A percentile compares a stretch with the other conserved stretches of the same genome.
Evolutionary conservation across 306 rosid genomes (phyloP).

Genomic region (Glycine soja): DNA sequence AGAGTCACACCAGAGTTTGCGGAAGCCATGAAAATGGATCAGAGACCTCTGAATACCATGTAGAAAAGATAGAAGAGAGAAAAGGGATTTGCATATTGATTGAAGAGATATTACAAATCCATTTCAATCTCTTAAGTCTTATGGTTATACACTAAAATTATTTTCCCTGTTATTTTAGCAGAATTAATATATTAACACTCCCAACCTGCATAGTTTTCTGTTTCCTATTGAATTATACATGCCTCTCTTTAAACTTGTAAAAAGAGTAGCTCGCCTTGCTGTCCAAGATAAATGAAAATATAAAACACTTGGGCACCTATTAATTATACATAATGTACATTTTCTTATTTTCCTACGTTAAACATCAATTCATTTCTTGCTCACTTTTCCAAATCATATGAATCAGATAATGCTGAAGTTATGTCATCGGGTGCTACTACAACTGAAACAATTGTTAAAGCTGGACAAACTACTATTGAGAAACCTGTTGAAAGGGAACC

Average conservation of each 20-base stretch:
- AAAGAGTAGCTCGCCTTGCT: background rate
- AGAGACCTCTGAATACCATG: too few relatives aligned
- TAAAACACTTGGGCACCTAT: background rate
- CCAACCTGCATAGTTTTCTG: slow-evolving; percentile 21
- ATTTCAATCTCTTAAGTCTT: background rate
- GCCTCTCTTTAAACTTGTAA: slow-evolving; percentile 16
- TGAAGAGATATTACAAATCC: too few relatives aligned
- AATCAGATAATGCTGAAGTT: slow-evolving; percentile 40
- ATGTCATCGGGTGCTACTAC: slow-evolving; percentile 29
- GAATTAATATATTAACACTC: too few relatives aligned
- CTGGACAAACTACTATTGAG: slow-evolving; percentile 29
- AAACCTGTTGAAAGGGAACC: slow-evolving; percentile 34
- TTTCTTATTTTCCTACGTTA: background rate
- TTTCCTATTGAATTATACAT: slow-evolving; percentile 20
- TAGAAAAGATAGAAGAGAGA: too few relatives aligned
- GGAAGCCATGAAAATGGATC: too few relatives aligned
- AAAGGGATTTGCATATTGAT: too few relatives aligned
- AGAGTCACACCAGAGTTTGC: too few relatives aligned
- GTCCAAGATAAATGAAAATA: slow-evolving; percentile 24
- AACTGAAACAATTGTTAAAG: slow-evolving; percentile 26
- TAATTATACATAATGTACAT: slow-evolving; percentile 4
- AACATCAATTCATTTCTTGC: slow-evolving; percentile 37
- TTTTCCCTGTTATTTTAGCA: too few relatives aligned
- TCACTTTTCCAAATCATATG: slow-evolving; percentile 25
- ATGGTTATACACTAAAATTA: background rate